These are phyloP conservation scores for Suillus ampliporus DNA, from an alignment of 768 basidiomycete genomes.

Conservation along the genomic window DNA sequence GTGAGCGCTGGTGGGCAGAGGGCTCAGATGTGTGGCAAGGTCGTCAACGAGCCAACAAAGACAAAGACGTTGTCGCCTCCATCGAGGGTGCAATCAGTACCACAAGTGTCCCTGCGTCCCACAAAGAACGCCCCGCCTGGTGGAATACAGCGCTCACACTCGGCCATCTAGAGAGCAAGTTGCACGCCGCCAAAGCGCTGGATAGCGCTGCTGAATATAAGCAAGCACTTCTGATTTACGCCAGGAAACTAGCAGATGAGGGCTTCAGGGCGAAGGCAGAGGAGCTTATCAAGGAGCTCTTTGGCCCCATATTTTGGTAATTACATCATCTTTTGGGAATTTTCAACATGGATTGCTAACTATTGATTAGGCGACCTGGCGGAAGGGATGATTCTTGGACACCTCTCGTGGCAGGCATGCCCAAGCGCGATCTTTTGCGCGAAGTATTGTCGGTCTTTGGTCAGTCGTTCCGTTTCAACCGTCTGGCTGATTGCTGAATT, in stretches of 20 bases:
- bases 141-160: slow-evolving; percentile 85
- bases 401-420: slow-evolving; percentile 68
- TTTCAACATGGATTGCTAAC: slow-evolving; percentile 3
- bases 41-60: slow-evolving; percentile 58
- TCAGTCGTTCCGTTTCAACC: slow-evolving; percentile 41
- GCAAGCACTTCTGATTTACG: slow-evolving; percentile 74
- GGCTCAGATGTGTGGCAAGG: slow-evolving; percentile 86
- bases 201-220: slow-evolving; percentile 90
- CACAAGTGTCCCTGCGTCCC: slow-evolving; percentile 41
- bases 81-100: slow-evolving; percentile 53
- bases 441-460: slow-evolving; percentile 84
- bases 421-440: slow-evolving; percentile 82
- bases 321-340: slow-evolving; percentile 33
- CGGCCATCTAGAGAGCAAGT: slow-evolving; percentile 84
- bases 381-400: slow-evolving; percentile 68
- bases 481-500: slow-evolving; percentile 9
- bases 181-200: slow-evolving; percentile 74
- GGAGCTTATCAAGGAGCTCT: slow-evolving; percentile 88
- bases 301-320: slow-evolving; percentile 90
- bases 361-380: slow-evolving; percentile 63
- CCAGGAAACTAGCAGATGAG: slow-evolving; percentile 87
- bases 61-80: slow-evolving; percentile 58
- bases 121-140: slow-evolving; percentile 69
- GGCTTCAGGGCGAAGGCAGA: slow-evolving; percentile 88
- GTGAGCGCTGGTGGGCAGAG: slow-evolving; percentile 84